Conservation (phyloP, 768 basidiomycete species). For the Tylopilus plumbeoviolaceoides region DNA sequence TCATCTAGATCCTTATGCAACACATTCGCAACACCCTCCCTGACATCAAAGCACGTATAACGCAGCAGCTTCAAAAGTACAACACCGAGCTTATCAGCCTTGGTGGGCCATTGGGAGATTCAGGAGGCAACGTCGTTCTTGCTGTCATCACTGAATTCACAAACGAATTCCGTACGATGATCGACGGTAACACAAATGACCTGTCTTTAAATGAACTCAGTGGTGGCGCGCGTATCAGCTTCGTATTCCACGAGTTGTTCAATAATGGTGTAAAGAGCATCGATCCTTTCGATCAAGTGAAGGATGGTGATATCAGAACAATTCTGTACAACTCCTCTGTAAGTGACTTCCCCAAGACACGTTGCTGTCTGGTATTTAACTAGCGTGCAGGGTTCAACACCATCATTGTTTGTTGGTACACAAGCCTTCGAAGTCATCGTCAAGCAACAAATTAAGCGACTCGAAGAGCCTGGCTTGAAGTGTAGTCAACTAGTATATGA, state of each 20-base stretch:
- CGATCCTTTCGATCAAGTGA: conserved; percentile 98
- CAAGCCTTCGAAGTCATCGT: conserved; percentile 98
- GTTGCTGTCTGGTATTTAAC: not conserved
- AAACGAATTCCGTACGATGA: conserved; percentile 91
- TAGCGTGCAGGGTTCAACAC: conserved; percentile 76
- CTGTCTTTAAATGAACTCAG: conserved; percentile 92
- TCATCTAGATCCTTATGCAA: conserved; percentile 89
- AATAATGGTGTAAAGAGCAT: conserved; percentile 94
- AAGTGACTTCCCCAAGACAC: conserved; percentile 29
- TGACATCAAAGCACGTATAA: conserved; percentile 95
- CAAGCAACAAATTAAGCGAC: conserved; percentile 96
- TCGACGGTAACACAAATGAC: conserved; percentile 97
- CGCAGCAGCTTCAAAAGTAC: conserved; percentile 86
- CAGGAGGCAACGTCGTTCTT: conserved; percentile 88
- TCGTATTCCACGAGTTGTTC: conserved; percentile 98
- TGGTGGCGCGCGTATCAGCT: conserved; percentile 98
- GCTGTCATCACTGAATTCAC: conserved; percentile 99
- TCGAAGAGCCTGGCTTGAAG: conserved; percentile 91
- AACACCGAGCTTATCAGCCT: conserved; percentile 77
- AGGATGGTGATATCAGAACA: conserved; percentile 95
- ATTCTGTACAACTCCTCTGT: conserved; percentile 98
- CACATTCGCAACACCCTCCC: conserved; percentile 97
- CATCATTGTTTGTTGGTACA: conserved; percentile 93
- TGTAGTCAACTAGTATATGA: conserved; percentile 97
- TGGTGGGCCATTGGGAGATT: conserved; percentile 86